Conservation (phyloP, 441 rosid genomes). For the Croton laevigatus region DNA sequence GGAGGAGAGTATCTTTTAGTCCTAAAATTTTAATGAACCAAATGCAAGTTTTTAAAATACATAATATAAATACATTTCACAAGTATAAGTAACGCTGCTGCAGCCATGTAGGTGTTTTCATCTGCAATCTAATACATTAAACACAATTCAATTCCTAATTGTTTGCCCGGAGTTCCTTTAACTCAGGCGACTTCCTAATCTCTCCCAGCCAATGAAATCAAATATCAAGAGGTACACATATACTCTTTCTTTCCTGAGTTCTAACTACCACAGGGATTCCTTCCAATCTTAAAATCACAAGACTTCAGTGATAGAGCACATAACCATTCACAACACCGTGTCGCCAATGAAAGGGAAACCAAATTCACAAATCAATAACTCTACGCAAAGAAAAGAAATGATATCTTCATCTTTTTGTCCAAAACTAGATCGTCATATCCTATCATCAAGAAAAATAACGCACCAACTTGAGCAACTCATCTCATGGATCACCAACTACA, state of each 20-base stretch:
- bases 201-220: background rate
- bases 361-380: background rate
- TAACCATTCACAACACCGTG: background rate
- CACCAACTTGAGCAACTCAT: background rate
- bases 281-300: constrained; percentile 4
- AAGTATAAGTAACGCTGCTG: too few relatives aligned
- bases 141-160: background rate
- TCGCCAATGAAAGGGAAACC: background rate
- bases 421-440: background rate
- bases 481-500: background rate
- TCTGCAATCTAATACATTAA: background rate
- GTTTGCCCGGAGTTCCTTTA: background rate
- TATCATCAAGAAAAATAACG: background rate
- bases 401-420: background rate
- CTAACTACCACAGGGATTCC: background rate
- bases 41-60: background rate
- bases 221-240: background rate
- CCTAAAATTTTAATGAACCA: constrained; percentile 4
- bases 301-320: background rate
- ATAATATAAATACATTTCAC: too few relatives aligned
- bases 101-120: too few relatives aligned
- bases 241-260: background rate
- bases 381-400: background rate
- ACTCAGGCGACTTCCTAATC: background rate
- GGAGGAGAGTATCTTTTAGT: background rate